Conservation (phyloP, 2,329 filamentous ascomycete genomes). For the Apiospora aurea region DNA sequence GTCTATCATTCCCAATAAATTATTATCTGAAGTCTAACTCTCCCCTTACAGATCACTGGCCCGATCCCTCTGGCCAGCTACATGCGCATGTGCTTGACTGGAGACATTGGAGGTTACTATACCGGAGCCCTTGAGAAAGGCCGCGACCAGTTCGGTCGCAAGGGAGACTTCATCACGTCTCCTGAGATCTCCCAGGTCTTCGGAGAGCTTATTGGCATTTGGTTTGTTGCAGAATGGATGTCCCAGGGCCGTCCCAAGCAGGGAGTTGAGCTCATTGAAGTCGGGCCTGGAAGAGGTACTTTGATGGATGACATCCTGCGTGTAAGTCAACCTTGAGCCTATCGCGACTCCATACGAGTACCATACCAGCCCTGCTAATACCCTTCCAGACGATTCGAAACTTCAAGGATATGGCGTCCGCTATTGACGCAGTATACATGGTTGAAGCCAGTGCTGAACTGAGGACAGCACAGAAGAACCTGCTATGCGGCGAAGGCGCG, state of each 20-base stretch:
- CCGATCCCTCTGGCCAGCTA: constrained; percentile 91
- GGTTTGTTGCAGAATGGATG: constrained; percentile 97
- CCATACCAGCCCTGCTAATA: neutral
- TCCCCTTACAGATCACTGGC: constrained; percentile 69
- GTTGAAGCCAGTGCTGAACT: constrained; percentile 91
- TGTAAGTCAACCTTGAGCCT: constrained; percentile 60
- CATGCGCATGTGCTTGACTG: constrained; percentile 98
- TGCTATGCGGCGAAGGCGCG: constrained; percentile 78
- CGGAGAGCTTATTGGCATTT: constrained; percentile 91
- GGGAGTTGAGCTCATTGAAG: constrained; percentile 89
- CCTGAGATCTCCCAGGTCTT: constrained; percentile 98
- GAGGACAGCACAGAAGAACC: constrained; percentile 76
- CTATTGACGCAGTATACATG: constrained; percentile 88
- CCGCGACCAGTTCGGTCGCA: constrained; percentile 87
- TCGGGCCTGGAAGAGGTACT: constrained; percentile 92
- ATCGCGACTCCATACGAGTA: neutral
- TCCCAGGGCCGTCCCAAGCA: constrained; percentile 77
- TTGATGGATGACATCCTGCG: constrained; percentile 96
- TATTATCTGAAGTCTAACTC: neutral
- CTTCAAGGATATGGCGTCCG: constrained; percentile 79
- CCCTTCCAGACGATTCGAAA: constrained; percentile 75
- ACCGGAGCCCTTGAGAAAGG: constrained; percentile 73
- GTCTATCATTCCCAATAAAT: constrained; percentile 26
- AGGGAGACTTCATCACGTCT: constrained; percentile 95
- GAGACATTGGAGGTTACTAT: constrained; percentile 91